phyloP scores from a whole-genome alignment of 2,329 filamentous ascomycete genomes.

The Trichoderma cornu-damae region DNA sequence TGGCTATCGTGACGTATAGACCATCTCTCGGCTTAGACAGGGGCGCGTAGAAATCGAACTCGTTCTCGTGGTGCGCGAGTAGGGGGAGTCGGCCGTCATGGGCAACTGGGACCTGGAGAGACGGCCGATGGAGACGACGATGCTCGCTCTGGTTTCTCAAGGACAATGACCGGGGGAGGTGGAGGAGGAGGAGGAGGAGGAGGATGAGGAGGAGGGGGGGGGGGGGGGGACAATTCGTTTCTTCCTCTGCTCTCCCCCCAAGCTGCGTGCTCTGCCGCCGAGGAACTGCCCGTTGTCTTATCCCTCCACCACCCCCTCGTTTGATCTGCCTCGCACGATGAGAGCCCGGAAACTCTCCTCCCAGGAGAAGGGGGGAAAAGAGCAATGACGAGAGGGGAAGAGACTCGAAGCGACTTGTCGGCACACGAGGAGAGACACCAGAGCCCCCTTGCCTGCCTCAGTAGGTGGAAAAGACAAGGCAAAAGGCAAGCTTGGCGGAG shows the following conservation, averaged over 20 bases:
- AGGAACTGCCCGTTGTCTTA: background rate
- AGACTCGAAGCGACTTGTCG: background rate
- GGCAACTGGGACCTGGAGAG: background rate
- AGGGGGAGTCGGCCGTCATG: background rate
- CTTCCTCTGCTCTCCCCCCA: background rate
- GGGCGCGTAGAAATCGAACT: background rate
- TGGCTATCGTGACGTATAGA: slow-evolving; percentile 2
- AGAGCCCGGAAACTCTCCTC: background rate
- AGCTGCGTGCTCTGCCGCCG: background rate
- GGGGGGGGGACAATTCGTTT: background rate
- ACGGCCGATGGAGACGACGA: background rate
- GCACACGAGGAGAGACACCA: background rate
- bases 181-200: too few species aligned
- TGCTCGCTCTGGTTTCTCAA: background rate
- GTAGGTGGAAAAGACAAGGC: background rate
- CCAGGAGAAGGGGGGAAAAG: background rate
- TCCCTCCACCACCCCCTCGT: slow-evolving; percentile 15
- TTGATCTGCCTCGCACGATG: background rate
- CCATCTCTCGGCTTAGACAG: background rate
- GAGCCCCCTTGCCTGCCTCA: background rate
- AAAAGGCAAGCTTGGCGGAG: background rate
- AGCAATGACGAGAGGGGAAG: background rate
- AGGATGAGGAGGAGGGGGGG: background rate
- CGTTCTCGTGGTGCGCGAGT: background rate
- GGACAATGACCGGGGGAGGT: background rate